Evolutionary conservation across 2,329 filamentous ascomycete species (phyloP), one percentile per base, ranked within the genome.

Genomic region (Juglanconis sp.): DNA sequence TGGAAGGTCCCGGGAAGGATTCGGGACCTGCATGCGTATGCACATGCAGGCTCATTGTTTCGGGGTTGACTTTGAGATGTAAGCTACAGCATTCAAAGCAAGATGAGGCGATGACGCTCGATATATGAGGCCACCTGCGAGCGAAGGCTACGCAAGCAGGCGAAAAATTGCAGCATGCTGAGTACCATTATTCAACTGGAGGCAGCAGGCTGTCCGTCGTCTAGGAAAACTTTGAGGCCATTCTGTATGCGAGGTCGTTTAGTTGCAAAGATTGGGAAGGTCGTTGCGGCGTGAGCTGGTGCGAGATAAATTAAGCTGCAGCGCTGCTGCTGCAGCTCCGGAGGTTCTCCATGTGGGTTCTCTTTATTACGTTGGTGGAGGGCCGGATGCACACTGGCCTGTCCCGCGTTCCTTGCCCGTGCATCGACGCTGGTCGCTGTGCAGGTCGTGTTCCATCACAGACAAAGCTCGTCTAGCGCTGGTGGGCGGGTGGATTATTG

Each of bases 341-440:
- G 58, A 57, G 53, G 52, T 55, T 63, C 48, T 61, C 58, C 57
- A 57, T 54, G 51, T 61, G 58, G 32, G 36, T 57, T 61, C 53
- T n/a, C 57, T 58, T 50, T 17, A 50, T 58, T 55, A 56, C 47
- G 53, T 56, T 50, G 53, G 51, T 54, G 53, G 57, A 63, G 53
- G 61, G 58, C 56, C 58, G 61, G 57, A 55, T 54, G 60, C 57
- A 58, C 54, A 35, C 49, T 51, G 24, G 57, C 57, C 55, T 59
- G 55, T 53, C 57, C 61, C 61, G 57, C 61, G 58, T 55, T 34
- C 61, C 61, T 57, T 54, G 53, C n/a, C n/a, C n/a, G n/a, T n/a
- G n/a, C n/a, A n/a, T 54, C 60, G 48, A 53, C 54, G 61, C 58
- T 63, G 31, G 44, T 60, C 53, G 36, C 24, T 51, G 56, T 52